Conservation (phyloP, 768 basidiomycete species). For the Phylloporus sp. region DNA sequence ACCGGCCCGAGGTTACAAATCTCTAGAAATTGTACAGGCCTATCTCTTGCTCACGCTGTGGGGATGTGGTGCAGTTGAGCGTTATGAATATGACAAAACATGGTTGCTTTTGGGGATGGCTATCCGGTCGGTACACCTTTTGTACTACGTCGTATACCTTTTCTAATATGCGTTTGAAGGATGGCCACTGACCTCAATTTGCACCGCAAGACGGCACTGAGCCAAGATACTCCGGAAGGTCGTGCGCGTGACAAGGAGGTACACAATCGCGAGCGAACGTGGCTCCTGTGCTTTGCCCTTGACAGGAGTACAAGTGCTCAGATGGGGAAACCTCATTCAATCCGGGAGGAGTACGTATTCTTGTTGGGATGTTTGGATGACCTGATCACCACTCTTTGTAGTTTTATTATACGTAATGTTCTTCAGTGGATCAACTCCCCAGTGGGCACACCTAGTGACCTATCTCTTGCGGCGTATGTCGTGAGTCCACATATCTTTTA, state of each 20-base stretch:
- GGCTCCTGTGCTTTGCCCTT: constrained; percentile 82
- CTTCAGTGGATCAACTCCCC: constrained; percentile 68
- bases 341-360: constrained; percentile 82
- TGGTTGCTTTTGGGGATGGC: constrained; percentile 88
- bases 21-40: constrained; percentile 93
- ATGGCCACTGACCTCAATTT: constrained; percentile 96
- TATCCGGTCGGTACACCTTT: constrained; percentile 49
- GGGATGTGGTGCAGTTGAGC: constrained; percentile 92
- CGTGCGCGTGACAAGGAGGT: constrained; percentile 77
- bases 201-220: constrained; percentile 74
- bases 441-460: constrained; percentile 58
- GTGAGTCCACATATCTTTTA: constrained; percentile 41
- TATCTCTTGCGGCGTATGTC: constrained; percentile 68
- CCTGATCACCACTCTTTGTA: constrained; percentile 25
- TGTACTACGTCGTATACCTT: background rate
- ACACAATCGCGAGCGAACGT: constrained; percentile 91
- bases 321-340: constrained; percentile 93
- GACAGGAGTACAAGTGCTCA: constrained; percentile 91
- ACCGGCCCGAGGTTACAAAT: constrained; percentile 83
- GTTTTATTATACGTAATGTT: constrained; percentile 84
- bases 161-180: constrained; percentile 36
- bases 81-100: constrained; percentile 94
- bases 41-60: constrained; percentile 85
- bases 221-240: constrained; percentile 72
- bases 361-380: background rate